Conservation (phyloP, 2,329 filamentous ascomycete species). For the Penicillium capsulatum region DNA sequence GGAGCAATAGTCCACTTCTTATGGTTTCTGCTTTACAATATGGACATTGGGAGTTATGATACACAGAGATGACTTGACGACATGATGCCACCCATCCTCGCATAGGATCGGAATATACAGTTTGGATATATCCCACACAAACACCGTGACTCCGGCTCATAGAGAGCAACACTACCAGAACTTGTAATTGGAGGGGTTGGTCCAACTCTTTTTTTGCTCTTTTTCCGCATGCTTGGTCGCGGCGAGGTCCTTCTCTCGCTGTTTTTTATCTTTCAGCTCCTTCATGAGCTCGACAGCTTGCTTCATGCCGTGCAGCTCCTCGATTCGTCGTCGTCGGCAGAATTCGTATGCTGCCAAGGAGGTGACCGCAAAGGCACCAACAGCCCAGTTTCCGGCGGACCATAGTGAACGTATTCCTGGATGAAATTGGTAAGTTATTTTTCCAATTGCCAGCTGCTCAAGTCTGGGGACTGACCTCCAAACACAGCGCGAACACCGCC, state of each 20-base stretch:
- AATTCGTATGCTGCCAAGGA: constrained; percentile 76
- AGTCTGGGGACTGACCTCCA: constrained; percentile 55
- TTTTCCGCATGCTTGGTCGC: constrained; percentile 35
- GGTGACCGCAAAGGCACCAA: constrained; percentile 66
- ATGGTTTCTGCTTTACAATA: constrained; percentile 5
- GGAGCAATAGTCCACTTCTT: constrained; percentile 3
- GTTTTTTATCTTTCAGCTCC: constrained; percentile 64
- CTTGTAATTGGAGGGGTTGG: constrained; percentile 43
- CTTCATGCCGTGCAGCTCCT: constrained; percentile 79
- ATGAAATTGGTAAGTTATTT: constrained; percentile 8
- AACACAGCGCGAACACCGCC: constrained; percentile 71
- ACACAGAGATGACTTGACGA: constrained; percentile 26
- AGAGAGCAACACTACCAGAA: constrained; percentile 40
- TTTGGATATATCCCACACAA: constrained; percentile 20
- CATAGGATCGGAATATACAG: constrained; percentile 22
- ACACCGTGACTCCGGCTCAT: constrained; percentile 32
- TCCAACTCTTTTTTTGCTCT: constrained; percentile 44
- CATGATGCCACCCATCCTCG: constrained; percentile 14
- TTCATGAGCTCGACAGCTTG: constrained; percentile 78
- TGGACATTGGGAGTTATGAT: constrained; percentile 22
- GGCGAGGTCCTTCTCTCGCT: constrained; percentile 46
- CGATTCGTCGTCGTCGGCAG: constrained; percentile 68
- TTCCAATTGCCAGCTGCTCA: background rate
- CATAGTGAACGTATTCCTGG: constrained; percentile 53
- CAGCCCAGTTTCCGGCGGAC: constrained; percentile 78